Conservation (phyloP, 1,139 yeast genomes). For the Nadsonia commutata region DNA sequence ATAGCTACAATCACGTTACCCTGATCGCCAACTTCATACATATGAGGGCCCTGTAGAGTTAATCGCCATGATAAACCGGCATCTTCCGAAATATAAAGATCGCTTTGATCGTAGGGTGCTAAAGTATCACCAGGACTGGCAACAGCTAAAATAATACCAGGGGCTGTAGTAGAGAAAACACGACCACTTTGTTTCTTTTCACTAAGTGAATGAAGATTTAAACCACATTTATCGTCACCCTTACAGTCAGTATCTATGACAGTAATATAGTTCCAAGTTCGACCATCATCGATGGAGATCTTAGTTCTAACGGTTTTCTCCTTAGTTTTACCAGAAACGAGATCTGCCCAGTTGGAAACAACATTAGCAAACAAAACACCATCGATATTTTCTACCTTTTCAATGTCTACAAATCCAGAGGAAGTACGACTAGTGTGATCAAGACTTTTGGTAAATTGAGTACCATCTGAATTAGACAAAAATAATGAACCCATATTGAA, state of each 20-base stretch:
- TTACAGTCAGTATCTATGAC: conserved; percentile 28
- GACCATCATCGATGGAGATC: conserved; percentile 52
- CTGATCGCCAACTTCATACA: conserved; percentile 59
- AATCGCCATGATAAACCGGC: conserved; percentile 63
- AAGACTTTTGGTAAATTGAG: conserved; percentile 34
- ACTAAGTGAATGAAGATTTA: conserved; percentile 38
- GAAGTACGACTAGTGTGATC: conserved; percentile 30
- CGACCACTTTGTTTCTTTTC: conserved; percentile 43
- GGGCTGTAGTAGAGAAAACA: conserved; percentile 49
- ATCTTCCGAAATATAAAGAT: conserved; percentile 51
- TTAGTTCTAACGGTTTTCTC: conserved; percentile 20
- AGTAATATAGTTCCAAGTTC: conserved; percentile 41
- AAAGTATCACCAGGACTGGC: conserved; percentile 19
- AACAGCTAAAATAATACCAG: conserved; percentile 49
- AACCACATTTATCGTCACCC: conserved; percentile 33
- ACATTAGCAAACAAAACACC: conserved; percentile 56
- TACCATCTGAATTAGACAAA: conserved; percentile 51
- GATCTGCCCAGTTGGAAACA: conserved; percentile 16
- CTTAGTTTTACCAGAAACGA: conserved; percentile 10
- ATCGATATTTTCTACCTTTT: conserved; percentile 45
- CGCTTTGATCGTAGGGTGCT: conserved; percentile 16
- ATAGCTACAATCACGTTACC: conserved; percentile 64
- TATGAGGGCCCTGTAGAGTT: conserved; percentile 39
- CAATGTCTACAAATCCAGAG: conserved; percentile 29
- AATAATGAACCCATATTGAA: conserved; percentile 29